A percentile compares a stretch with the other conserved stretches of the same genome.
phyloP scores from a whole-genome alignment of 495 filamentous ascomycete species.

The Bathelium albidoporum region DNA sequence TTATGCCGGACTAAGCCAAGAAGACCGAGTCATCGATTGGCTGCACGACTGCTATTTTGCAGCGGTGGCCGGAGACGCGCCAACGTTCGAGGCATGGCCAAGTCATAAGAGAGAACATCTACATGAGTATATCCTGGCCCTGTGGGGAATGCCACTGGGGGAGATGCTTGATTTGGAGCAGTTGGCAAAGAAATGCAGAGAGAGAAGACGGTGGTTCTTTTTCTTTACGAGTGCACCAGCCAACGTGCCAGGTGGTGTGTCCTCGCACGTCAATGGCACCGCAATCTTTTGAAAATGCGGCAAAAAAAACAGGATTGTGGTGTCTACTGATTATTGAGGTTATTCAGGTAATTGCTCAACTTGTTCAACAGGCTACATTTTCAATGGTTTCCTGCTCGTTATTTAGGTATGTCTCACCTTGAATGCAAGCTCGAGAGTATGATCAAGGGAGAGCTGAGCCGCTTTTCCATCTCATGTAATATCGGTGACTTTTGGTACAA shows the following conservation, averaged over 20 bases:
- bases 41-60: constrained; percentile 60
- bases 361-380: too few species aligned
- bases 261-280: constrained; percentile 10
- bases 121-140: constrained; percentile 52
- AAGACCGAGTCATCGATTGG: constrained; percentile 49
- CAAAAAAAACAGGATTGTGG: too few species aligned
- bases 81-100: constrained; percentile 55
- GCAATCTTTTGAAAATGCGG: neutral
- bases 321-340: too few species aligned
- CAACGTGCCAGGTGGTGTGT: constrained; percentile 45
- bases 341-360: too few species aligned
- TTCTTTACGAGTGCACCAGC: constrained; percentile 53
- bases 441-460: neutral
- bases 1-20: constrained; percentile 49
- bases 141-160: constrained; percentile 54
- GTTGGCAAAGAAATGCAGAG: constrained; percentile 37
- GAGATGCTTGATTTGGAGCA: constrained; percentile 52
- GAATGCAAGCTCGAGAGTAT: neutral
- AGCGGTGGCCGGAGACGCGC: constrained; percentile 49
- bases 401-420: too few species aligned
- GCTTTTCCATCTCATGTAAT: neutral
- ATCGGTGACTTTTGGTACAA: constrained; percentile 52
- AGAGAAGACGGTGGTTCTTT: constrained; percentile 52
- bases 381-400: too few species aligned
- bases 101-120: constrained; percentile 36